Evolutionary conservation across 2,329 filamentous ascomycete genomes (phyloP), one percentile per base, ranked within the genome.

Genomic region (Fusarium sambucinum): DNA sequence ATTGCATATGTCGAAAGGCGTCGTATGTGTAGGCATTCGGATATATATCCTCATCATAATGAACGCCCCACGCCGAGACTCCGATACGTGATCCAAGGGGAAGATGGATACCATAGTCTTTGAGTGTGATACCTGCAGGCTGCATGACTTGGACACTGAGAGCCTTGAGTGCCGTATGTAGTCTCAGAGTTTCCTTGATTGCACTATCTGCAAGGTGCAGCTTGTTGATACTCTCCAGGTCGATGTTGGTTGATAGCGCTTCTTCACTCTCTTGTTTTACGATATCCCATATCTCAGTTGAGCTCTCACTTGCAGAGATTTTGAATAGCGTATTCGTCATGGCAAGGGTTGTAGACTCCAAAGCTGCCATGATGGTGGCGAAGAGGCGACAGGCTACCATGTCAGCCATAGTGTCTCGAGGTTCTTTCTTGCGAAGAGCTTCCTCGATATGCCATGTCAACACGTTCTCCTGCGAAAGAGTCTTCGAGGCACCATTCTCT

Each of bases 381-480:
- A 58, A 63, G 0, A 48, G 27, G 1, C 51, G 45, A 1, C 60
- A 57, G 1, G 60, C 51, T 3, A 63, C 41, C 2, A 25, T 10
- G 6, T 46, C 33, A 2, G 27, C 23, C 33, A 63, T 12, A 0
- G 25, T 21, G 0, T 45, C 48, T 0, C 38, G 30, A 5, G 48
- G 42, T 17, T 55, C 56, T 0, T 55, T 61, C 17, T 50, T 62
- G 1, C 59, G 42, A 2, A 63, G 25, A 0, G 57, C 37, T 30
- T 56, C 57, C 14, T 56, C 19, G 3, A 50, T 62, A 1, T 62
- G 50, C 57, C 59, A 63, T 1, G 50, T 50, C n/a, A 63, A 21
- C 0, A 56, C 50, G 10, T 55, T 25, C 1, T 52, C n/a, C 6
- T 23, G 12, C 0, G 25, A 7, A 0, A 13, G 4, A 2, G 11